phyloP scores from a whole-genome alignment of 208 protist genomes.

The Angomonas ambiguus region DNA sequence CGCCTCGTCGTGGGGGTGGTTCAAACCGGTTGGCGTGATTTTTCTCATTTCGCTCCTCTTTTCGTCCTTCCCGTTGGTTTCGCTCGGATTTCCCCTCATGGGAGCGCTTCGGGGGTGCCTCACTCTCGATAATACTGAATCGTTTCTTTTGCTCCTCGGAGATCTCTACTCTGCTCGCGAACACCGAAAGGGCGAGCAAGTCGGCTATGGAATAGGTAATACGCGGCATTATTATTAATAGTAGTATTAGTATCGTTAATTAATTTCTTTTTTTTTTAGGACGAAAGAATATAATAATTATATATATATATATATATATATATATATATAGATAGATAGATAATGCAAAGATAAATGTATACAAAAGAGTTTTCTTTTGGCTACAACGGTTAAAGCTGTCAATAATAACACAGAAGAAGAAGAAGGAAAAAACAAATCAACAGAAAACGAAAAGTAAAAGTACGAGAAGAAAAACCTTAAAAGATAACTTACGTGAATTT shows the following conservation, averaged over 20 bases:
- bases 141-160: slow-evolving; percentile 34
- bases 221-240: slow-evolving; percentile 7
- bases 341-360: neutral
- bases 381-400: no score
- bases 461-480: slow-evolving; percentile 11
- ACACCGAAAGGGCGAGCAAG: slow-evolving; percentile 40
- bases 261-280: no score
- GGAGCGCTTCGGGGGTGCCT: slow-evolving; percentile 25
- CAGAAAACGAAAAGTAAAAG: slow-evolving; percentile 12
- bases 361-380: no score
- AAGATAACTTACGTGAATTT: neutral
- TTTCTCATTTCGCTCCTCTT: neutral
- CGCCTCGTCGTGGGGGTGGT: slow-evolving; percentile 36
- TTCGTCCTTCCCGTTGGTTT: neutral
- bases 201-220: slow-evolving; percentile 54
- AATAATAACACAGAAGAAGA: slow-evolving; percentile 1
- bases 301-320: neutral
- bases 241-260: neutral
- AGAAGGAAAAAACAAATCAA: slow-evolving; percentile 5
- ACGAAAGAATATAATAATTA: no score
- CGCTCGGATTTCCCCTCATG: neutral
- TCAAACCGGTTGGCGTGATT: slow-evolving; percentile 53
- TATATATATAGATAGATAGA: neutral
- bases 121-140: slow-evolving; percentile 67
- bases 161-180: slow-evolving; percentile 26